Percentiles rank a stretch among this genome's conserved stretches.
Evolutionary conservation across 164 flowering plant genomes (phyloP).

Genomic region (Malania oleifera): DNA sequence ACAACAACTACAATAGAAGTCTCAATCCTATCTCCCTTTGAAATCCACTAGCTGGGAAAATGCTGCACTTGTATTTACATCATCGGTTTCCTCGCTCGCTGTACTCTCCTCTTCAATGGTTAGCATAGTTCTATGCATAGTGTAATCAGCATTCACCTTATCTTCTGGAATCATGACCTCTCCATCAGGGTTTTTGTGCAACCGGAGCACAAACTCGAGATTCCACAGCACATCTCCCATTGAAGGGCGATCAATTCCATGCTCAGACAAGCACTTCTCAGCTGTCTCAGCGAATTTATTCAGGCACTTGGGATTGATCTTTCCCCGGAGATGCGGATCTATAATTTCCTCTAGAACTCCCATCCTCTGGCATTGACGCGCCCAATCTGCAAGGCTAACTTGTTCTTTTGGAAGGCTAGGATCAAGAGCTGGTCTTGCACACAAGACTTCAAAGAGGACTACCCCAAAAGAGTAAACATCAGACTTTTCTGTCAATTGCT

Average conservation of each 20-base stretch:
- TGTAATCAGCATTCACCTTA: slow-evolving; percentile 1
- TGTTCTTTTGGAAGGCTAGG: slow-evolving; percentile 51
- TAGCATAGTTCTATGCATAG: slow-evolving; percentile 2
- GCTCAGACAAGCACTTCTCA: slow-evolving; percentile 39
- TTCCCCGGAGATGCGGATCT: slow-evolving; percentile 33
- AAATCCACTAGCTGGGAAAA: slow-evolving; percentile 48
- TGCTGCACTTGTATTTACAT: slow-evolving; percentile 18
- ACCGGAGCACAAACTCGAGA: slow-evolving; percentile 39
- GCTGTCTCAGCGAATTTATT: slow-evolving; percentile 39
- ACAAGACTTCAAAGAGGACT: slow-evolving; percentile 48
- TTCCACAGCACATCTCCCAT: slow-evolving; percentile 57
- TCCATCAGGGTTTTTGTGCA: slow-evolving; percentile 25
- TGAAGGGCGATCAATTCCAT: slow-evolving; percentile 41
- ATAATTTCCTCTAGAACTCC: slow-evolving; percentile 35
- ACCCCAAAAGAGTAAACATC: slow-evolving; percentile 52
- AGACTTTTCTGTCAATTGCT: slow-evolving; percentile 41
- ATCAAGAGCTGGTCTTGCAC: slow-evolving; percentile 47
- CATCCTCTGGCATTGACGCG: slow-evolving; percentile 22
- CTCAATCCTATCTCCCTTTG: slow-evolving; percentile 30
- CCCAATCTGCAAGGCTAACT: slow-evolving; percentile 59
- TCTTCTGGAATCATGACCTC: not conserved
- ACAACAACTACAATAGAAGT: no score
- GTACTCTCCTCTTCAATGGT: slow-evolving; percentile 14
- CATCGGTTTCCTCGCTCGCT: slow-evolving; percentile 13
- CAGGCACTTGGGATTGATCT: slow-evolving; percentile 28